Evolutionary conservation across 495 filamentous ascomycete species (phyloP), one percentile per base, ranked within the genome.

Genomic region (Oleoguttula mirabilis): DNA sequence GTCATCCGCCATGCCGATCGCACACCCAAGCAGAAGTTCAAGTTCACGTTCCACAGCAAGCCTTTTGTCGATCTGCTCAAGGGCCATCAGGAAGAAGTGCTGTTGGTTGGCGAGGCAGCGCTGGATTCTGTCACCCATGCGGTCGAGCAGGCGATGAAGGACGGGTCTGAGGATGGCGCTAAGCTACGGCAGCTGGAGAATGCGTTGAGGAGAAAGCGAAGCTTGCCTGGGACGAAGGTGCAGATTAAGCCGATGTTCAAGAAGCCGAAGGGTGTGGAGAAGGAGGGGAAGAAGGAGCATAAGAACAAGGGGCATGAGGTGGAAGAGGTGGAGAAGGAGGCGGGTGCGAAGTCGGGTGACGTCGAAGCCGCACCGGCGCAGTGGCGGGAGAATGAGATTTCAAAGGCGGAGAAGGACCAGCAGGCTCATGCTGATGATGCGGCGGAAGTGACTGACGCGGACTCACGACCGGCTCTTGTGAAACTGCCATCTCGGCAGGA

Each of bases 181-280:
- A 98, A 96, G 65, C 76, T 98, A 10, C 80, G 75, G 47, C 59
- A 84, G 28, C 70, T 98, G 36, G 76, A 79, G 36, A 88, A 85
- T 40, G 86, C 87, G 10, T 67, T 98, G 10, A 77, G 84, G 27
- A 88, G 84, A 59, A 98, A 96, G 62, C 84, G 88, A 8, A 77
- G 75, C 10, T 94, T 86, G 83, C 76, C 85, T 7, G 90, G 90
- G 0, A 98, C 90, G 3, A 98, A 98, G 62, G 88, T 98, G 20
- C 90, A 98, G 63, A 95, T 98, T 54, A 98, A 98, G 63, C 90
- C 90, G 1, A 87, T 98, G 82, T 98, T 95, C 61, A 76, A 84
- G 28, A 94, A 85, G 60, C 68, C 77, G 37, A 80, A 79, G 57
- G 67, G 69, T 10, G 72, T 80, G 41, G 73, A 76, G 47, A 58